A percentile compares a stretch with the other conserved stretches of the same genome.
Evolutionary conservation across 148 eudicot species (phyloP).

Genomic region (Arbutus unedo): DNA sequence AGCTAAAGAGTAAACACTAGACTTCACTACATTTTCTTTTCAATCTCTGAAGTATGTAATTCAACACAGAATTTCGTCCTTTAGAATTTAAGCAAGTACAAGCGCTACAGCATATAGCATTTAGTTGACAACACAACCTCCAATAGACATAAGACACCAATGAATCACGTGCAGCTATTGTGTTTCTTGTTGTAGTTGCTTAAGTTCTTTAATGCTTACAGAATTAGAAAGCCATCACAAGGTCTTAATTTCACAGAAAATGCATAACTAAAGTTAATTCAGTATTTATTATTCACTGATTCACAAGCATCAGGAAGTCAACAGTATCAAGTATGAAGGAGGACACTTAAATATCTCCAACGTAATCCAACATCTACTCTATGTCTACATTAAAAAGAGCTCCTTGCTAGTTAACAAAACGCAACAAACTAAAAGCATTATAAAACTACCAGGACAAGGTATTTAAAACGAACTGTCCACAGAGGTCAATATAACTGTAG

Average conservation of each 20-base stretch:
- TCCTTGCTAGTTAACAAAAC: background rate
- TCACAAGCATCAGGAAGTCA: background rate
- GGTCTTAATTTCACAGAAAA: background rate
- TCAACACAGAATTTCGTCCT: background rate
- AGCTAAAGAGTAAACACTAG: background rate
- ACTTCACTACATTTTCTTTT: background rate
- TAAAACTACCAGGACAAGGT: background rate
- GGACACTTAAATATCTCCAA: background rate
- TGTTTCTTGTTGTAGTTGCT: background rate
- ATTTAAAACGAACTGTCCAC: background rate
- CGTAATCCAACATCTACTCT: background rate
- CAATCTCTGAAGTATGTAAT: background rate
- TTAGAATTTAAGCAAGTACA: background rate
- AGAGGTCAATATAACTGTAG: background rate
- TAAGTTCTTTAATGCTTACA: background rate
- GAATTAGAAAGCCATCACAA: background rate
- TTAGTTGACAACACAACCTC: slow-evolving; percentile 1
- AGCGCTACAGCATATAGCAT: background rate
- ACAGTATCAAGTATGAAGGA: background rate
- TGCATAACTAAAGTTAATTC: background rate
- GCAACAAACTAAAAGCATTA: background rate
- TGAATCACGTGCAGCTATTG: background rate
- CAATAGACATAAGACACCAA: background rate
- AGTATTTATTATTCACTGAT: background rate
- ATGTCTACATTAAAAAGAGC: background rate